Evolutionary conservation across 768 basidiomycete genomes (phyloP).

Genomic region (Russula foetens): DNA sequence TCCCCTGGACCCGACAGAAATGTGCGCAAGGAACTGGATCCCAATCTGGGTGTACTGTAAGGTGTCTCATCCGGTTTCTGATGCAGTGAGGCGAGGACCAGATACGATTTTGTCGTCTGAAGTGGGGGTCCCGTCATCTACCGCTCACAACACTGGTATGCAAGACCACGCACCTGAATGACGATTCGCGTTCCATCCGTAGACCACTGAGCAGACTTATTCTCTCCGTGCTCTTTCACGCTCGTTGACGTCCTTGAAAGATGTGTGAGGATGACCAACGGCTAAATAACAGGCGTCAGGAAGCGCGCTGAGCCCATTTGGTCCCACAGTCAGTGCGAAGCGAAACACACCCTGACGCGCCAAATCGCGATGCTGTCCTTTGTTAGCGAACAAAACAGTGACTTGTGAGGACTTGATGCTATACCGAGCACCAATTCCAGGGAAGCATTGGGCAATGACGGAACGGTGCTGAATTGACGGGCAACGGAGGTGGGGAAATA

Average conservation of each 20-base stretch:
- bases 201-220: conserved; percentile 68
- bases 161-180: conserved; percentile 50
- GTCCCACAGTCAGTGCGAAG: no score
- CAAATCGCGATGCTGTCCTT: conserved; percentile 65
- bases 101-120: conserved; percentile 73
- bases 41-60: conserved; percentile 46
- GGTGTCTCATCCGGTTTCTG: conserved; percentile 46
- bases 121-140: background rate
- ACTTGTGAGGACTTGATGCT: conserved; percentile 60
- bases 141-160: background rate
- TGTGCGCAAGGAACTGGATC: conserved; percentile 48
- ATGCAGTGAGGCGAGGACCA: conserved; percentile 66
- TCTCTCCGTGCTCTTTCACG: conserved; percentile 78
- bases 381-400: conserved; percentile 73
- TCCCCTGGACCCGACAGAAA: conserved; percentile 81
- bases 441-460: conserved; percentile 56
- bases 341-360: conserved; percentile 63
- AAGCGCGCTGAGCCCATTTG: conserved; percentile 9
- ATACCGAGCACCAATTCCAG: conserved; percentile 51
- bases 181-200: conserved; percentile 74
- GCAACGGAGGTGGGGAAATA: conserved; percentile 84
- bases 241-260: conserved; percentile 72
- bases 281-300: conserved; percentile 35
- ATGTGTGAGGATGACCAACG: conserved; percentile 61
- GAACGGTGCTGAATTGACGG: conserved; percentile 59